These are phyloP conservation scores for Acacia melanoxylon DNA, from an alignment of 306 rosid species.

Conservation along the genomic window DNA sequence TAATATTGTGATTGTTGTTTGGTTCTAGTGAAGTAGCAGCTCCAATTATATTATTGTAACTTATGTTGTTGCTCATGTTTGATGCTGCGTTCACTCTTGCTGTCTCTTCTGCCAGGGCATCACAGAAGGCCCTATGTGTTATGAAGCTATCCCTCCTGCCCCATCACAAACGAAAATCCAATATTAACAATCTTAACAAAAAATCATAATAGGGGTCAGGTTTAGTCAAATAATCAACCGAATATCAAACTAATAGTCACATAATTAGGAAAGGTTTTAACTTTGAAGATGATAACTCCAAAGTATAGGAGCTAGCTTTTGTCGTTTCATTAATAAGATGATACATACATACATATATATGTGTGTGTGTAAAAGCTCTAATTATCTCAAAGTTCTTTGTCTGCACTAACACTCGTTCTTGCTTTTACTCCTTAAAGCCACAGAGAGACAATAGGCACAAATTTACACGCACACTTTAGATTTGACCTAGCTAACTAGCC, in stretches of 20 bases:
- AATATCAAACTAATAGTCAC: conserved; percentile 12
- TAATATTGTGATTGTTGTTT: conserved; percentile 6
- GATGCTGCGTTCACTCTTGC: conserved; percentile 74
- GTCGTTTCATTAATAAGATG: conserved; percentile 38
- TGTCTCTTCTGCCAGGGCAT: conserved; percentile 94
- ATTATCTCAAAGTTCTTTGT: conserved; percentile 27
- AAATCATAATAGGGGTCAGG: not conserved
- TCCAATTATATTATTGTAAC: conserved; percentile 55
- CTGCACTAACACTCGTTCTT: conserved; percentile 16
- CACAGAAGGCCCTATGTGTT: conserved; percentile 90
- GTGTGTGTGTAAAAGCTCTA: conserved; percentile 11
- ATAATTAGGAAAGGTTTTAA: conserved; percentile 15
- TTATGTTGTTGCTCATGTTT: conserved; percentile 46
- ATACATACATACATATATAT: not conserved
- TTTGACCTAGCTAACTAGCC: not conserved
- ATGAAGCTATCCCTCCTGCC: conserved; percentile 94
- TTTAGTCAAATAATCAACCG: conserved; percentile 12
- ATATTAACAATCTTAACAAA: not conserved
- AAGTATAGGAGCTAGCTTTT: conserved; percentile 37
- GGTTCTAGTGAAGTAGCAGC: conserved; percentile 28
- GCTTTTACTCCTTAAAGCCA: conserved; percentile 33
- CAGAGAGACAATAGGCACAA: conserved; percentile 3
- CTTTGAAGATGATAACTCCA: conserved; percentile 42
- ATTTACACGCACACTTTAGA: not conserved
- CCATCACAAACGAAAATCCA: not conserved